phyloP scores from a whole-genome alignment of 2,329 filamentous ascomycete genomes.

The Penicillium sp. region DNA sequence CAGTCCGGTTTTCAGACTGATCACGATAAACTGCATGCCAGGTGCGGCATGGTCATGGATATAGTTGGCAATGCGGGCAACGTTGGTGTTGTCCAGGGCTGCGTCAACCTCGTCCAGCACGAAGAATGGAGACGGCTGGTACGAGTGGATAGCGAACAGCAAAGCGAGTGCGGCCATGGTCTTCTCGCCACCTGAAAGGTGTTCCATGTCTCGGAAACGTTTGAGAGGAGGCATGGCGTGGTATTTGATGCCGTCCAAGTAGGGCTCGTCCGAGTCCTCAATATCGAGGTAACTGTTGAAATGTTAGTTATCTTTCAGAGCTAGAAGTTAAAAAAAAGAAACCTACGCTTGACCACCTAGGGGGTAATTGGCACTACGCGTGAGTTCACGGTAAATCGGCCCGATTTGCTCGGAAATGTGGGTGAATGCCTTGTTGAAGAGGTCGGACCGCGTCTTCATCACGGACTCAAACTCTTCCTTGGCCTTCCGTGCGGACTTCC shows the following conservation, averaged over 20 bases:
- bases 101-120: constrained; percentile 98
- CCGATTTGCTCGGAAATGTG: constrained; percentile 96
- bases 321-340: neutral
- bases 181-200: constrained; percentile 94
- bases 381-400: constrained; percentile 92
- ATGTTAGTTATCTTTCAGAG: constrained; percentile 5
- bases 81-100: constrained; percentile 96
- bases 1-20: constrained; percentile 89
- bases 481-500: constrained; percentile 68
- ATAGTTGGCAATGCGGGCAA: constrained; percentile 93
- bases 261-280: constrained; percentile 94
- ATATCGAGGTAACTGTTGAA: constrained; percentile 73
- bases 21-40: constrained; percentile 99
- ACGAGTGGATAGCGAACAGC: constrained; percentile 94
- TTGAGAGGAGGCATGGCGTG: constrained; percentile 98
- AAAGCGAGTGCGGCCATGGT: constrained; percentile 97
- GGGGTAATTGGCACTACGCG: constrained; percentile 83
- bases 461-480: constrained; percentile 81
- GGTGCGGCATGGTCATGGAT: constrained; percentile 91
- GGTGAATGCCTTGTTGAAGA: constrained; percentile 92
- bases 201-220: constrained; percentile 98
- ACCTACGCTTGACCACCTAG: constrained; percentile 73
- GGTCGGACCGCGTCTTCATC: constrained; percentile 77
- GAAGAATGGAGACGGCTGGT: constrained; percentile 94
- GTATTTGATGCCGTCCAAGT: constrained; percentile 94